A percentile compares a stretch with the other conserved stretches of the same genome.
Conservation (phyloP, 331 rosid genomes). For the Phaseolus coccineus region DNA sequence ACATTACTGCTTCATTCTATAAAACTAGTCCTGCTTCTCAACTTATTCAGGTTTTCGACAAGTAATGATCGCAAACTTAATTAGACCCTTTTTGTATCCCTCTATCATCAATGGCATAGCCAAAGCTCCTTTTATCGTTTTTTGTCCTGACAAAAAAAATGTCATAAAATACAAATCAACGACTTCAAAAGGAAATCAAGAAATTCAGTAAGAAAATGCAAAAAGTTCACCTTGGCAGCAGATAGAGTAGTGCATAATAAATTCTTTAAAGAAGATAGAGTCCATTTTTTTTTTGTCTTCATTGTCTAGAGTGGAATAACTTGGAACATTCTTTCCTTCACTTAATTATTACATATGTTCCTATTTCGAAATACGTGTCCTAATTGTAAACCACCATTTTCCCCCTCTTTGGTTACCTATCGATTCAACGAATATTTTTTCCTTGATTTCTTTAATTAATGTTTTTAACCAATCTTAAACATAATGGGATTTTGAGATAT, state of each 20-base stretch:
- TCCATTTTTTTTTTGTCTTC: background rate
- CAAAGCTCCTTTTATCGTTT: slow-evolving; percentile 84
- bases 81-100: slow-evolving; percentile 81
- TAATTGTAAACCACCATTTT: background rate
- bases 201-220: background rate
- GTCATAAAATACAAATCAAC: background rate
- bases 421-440: background rate
- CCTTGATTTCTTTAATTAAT: background rate
- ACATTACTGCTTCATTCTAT: background rate
- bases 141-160: slow-evolving; percentile 54
- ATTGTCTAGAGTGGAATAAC: background rate
- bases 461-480: background rate
- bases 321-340: background rate
- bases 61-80: slow-evolving; percentile 79
- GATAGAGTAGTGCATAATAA: no score
- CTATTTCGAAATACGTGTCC: background rate
- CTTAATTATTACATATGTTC: background rate
- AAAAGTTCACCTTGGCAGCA: background rate
- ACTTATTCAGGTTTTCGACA: slow-evolving; percentile 70
- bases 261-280: background rate
- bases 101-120: slow-evolving; percentile 91
- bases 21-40: background rate
- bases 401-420: background rate
- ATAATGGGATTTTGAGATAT: background rate
- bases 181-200: background rate